Percentiles rank a stretch among this genome's conserved stretches.
Evolutionary conservation across 2,329 filamentous ascomycete species (phyloP).

Genomic region (Eutypella sp.): DNA sequence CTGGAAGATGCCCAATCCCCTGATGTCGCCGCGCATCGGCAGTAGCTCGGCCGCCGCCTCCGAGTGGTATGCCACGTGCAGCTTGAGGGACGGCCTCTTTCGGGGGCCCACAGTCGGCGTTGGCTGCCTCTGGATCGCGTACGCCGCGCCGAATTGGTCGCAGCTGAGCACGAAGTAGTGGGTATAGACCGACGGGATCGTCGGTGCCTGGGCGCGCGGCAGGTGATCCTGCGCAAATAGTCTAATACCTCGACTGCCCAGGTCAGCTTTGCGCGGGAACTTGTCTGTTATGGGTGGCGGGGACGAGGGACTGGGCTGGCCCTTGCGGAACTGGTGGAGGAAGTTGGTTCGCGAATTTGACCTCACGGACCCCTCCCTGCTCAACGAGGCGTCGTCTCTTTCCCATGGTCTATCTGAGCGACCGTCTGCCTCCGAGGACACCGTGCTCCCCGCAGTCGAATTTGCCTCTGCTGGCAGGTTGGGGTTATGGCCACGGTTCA

Average conservation of each 20-base stretch:
- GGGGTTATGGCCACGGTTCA: conserved; percentile 35
- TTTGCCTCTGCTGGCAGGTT: conserved; percentile 25
- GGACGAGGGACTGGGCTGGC: conserved; percentile 1
- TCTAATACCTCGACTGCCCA: conserved; percentile 13
- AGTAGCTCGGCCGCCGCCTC: conserved; percentile 43
- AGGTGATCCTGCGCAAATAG: background rate
- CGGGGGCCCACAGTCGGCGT: conserved; percentile 13
- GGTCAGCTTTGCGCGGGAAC: conserved; percentile 26
- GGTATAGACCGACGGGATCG: conserved; percentile 19
- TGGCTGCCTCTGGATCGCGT: conserved; percentile 4
- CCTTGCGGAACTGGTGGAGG: conserved; percentile 6
- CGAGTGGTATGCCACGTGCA: conserved; percentile 40
- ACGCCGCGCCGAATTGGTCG: background rate
- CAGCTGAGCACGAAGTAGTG: conserved; percentile 6
- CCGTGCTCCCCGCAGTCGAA: conserved; percentile 9
- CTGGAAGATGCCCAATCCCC: conserved; percentile 49
- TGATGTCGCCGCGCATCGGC: conserved; percentile 34
- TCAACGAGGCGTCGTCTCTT: conserved; percentile 5
- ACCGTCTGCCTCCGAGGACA: conserved; percentile 2
- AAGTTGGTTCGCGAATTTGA: conserved; percentile 8
- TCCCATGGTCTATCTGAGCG: conserved; percentile 1
- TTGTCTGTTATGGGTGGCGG: background rate
- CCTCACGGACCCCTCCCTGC: conserved; percentile 4
- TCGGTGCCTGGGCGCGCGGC: conserved; percentile 1
- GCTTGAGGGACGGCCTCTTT: conserved; percentile 17